A percentile compares a stretch with the other conserved stretches of the same genome.
These are phyloP conservation scores for Vinca minor DNA, from an alignment of 257 asterid genomes.

Conservation along the genomic window DNA sequence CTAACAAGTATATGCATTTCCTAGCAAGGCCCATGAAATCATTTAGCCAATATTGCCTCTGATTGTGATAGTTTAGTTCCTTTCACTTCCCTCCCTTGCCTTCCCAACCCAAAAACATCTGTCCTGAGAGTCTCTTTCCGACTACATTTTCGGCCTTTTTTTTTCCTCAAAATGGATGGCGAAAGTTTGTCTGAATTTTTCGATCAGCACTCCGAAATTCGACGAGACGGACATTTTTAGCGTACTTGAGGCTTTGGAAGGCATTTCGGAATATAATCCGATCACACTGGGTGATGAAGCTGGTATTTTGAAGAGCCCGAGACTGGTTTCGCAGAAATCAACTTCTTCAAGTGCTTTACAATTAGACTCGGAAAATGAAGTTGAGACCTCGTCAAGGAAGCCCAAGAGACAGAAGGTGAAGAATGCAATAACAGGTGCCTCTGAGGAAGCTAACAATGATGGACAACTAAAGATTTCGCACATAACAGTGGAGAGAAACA, in stretches of 20 bases:
- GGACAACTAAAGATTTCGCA: conserved; percentile 46
- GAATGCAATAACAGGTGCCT: conserved; percentile 10
- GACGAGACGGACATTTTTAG: conserved; percentile 50
- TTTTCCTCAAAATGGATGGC: conserved; percentile 49
- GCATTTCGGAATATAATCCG: conserved; percentile 20
- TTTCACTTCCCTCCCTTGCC: conserved; percentile 31
- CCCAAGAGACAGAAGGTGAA: conserved; percentile 46
- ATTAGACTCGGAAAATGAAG: too few relatives aligned
- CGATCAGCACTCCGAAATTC: too few relatives aligned
- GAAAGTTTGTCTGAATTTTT: conserved; percentile 35
- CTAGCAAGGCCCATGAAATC: conserved; percentile 6
- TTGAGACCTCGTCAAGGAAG: too few relatives aligned
- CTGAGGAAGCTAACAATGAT: conserved; percentile 29
- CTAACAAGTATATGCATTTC: too few relatives aligned
- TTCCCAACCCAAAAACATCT: too few relatives aligned
- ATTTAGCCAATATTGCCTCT: too few relatives aligned
- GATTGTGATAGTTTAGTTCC: conserved; percentile 60
- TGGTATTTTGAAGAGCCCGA: conserved; percentile 15
- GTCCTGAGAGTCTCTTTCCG: too few relatives aligned
- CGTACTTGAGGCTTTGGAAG: conserved; percentile 54
- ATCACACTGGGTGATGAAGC: neutral
- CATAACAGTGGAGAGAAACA: conserved; percentile 69
- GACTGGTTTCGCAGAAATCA: too few relatives aligned
- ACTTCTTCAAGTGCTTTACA: too few relatives aligned
- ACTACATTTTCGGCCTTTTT: too few relatives aligned